These are phyloP conservation scores for Pseudonitzschia multiseries DNA, from an alignment of 108 stramenopile genomes.

Conservation along the genomic window DNA sequence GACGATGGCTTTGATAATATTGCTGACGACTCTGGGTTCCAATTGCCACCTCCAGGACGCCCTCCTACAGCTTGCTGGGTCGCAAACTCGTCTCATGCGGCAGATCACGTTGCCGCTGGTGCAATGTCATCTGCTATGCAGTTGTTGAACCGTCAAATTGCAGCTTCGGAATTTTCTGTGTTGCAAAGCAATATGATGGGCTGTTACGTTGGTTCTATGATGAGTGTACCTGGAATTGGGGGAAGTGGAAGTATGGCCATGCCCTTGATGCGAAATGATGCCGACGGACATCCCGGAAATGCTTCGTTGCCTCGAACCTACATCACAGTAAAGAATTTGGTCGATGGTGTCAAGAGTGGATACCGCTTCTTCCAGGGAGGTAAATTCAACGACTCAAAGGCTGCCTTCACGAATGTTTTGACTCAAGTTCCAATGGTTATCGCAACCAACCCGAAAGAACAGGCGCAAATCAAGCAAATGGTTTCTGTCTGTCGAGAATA, in stretches of 20 bases:
- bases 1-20: constrained; percentile 68
- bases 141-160: constrained; percentile 96
- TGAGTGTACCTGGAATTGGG: constrained; percentile 86
- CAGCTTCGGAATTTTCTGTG: constrained; percentile 90
- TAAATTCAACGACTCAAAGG: constrained; percentile 91
- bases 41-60: constrained; percentile 88
- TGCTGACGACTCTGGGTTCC: constrained; percentile 72
- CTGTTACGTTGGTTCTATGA: constrained; percentile 83
- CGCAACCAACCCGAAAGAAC: constrained; percentile 78
- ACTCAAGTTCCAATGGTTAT: constrained; percentile 87
- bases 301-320: constrained; percentile 82
- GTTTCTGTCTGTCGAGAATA: constrained; percentile 93
- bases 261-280: constrained; percentile 86
- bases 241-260: constrained; percentile 74
- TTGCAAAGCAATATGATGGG: constrained; percentile 80
- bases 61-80: constrained; percentile 88
- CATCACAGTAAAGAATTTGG: constrained; percentile 57
- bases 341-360: constrained; percentile 82
- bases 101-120: constrained; percentile 98
- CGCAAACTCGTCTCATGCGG: constrained; percentile 92
- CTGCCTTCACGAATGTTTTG: constrained; percentile 75
- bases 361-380: constrained; percentile 94
- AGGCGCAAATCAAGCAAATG: constrained; percentile 93
- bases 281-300: constrained; percentile 69
- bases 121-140: constrained; percentile 93